Percentiles rank a stretch among this genome's conserved stretches.
These are phyloP conservation scores for Hondaea fermentalgiana DNA, from an alignment of 108 stramenopile species.

Conservation along the genomic window DNA sequence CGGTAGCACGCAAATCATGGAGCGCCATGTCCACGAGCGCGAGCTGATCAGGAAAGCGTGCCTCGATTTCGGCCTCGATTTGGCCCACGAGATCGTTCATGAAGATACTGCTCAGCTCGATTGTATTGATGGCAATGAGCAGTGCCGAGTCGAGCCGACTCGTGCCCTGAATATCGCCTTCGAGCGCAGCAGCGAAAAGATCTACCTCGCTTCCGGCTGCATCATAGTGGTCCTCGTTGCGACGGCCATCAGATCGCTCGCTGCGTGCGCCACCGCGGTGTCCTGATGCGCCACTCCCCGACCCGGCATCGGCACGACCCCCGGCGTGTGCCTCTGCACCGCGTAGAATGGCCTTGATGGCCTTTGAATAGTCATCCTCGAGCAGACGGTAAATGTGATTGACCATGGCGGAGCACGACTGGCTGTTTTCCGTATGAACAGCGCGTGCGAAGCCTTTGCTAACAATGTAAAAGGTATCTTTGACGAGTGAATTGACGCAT, in stretches of 20 bases:
- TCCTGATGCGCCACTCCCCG: background rate
- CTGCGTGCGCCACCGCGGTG: background rate
- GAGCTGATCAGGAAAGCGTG: constrained; percentile 5
- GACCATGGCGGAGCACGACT: background rate
- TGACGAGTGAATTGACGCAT: background rate
- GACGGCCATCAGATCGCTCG: background rate
- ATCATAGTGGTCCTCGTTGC: background rate
- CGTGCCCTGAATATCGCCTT: background rate
- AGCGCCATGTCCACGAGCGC: background rate
- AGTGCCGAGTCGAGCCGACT: background rate
- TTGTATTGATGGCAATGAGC: background rate
- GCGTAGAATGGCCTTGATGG: background rate
- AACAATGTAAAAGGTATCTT: background rate
- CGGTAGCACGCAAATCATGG: background rate
- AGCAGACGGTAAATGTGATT: background rate
- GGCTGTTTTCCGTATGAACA: background rate
- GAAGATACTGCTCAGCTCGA: background rate
- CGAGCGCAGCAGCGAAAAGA: background rate
- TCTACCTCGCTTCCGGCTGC: background rate
- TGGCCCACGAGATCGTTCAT: background rate
- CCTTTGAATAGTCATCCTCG: background rate
- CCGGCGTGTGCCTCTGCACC: background rate
- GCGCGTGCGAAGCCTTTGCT: background rate
- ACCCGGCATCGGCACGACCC: background rate
- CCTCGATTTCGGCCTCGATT: background rate